phyloP scores from a whole-genome alignment of 1,284 basidiomycete species.

The Butyriboletus appendiculatus region DNA sequence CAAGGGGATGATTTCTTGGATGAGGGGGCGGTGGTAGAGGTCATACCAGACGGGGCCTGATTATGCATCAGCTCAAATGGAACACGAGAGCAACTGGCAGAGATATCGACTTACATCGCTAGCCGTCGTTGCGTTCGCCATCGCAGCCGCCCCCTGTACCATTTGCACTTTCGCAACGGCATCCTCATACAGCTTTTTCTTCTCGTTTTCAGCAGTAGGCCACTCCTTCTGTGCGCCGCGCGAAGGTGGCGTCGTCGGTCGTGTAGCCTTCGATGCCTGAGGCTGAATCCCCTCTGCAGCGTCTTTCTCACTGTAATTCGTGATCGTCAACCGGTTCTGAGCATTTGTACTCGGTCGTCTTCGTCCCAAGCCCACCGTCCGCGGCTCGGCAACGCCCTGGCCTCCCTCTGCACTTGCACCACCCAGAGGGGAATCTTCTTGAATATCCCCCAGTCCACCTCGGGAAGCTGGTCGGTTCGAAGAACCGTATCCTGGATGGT shows the following conservation, averaged over 20 bases:
- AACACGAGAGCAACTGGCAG: not conserved
- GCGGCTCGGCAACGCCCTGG: conserved; percentile 6
- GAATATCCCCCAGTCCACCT: conserved; percentile 27
- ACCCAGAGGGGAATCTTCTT: conserved; percentile 14
- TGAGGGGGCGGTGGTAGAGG: conserved; percentile 16
- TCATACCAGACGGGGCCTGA: conserved; percentile 1
- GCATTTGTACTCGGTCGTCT: conserved; percentile 29
- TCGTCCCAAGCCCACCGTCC: conserved; percentile 10
- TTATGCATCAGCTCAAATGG: conserved; percentile 3
- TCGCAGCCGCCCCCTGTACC: conserved; percentile 47
- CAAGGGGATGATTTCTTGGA: conserved; percentile 40
- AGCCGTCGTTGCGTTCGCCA: conserved; percentile 29
- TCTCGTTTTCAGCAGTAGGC: conserved; percentile 66
- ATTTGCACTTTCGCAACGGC: conserved; percentile 64
- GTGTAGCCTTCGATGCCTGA: conserved; percentile 19
- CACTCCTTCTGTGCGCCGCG: conserved; percentile 35
- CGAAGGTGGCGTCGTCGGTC: conserved; percentile 11
- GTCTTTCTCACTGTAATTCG: conserved; percentile 39
- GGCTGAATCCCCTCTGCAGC: conserved; percentile 26
- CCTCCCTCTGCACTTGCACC: conserved; percentile 1
- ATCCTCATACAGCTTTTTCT: conserved; percentile 61
- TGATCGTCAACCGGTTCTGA: conserved; percentile 38
- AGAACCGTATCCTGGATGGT: conserved; percentile 30
- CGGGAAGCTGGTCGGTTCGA: conserved; percentile 23
- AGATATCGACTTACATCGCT: conserved; percentile 24